phyloP scores from a whole-genome alignment of 192 early-diverging fungal species.

The Chytriomyces hyalinus region DNA sequence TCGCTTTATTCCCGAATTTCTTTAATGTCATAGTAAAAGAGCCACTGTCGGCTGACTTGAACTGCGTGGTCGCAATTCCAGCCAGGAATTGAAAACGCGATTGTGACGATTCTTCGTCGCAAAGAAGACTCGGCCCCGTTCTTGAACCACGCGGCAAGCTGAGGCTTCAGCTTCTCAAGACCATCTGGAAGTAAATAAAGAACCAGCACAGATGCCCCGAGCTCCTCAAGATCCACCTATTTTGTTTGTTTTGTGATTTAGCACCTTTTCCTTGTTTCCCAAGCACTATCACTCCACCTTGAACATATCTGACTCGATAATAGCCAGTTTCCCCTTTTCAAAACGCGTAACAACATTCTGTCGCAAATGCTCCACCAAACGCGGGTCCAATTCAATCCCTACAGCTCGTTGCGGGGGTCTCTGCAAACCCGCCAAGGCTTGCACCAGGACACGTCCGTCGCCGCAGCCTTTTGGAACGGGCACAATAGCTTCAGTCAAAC shows the following conservation, averaged over 20 bases:
- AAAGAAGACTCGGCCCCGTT: not conserved
- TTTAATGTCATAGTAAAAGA: conserved; percentile 11
- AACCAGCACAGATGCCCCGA: conserved; percentile 25
- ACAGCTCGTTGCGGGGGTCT: conserved; percentile 10
- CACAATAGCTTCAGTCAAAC: not conserved
- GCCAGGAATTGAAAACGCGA: conserved; percentile 39
- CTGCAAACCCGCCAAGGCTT: not conserved
- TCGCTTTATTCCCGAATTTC: conserved; percentile 6
- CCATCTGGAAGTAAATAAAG: conserved; percentile 39
- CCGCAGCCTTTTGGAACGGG: conserved; percentile 26
- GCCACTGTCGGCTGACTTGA: conserved; percentile 22
- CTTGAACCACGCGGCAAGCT: conserved; percentile 19
- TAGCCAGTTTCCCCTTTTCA: not conserved
- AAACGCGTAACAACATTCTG: not conserved
- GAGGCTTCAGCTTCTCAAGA: conserved; percentile 28
- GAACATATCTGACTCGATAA: conserved; percentile 45
- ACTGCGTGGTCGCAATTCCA: conserved; percentile 33
- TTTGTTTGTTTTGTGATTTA: no score
- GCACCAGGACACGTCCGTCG: conserved; percentile 40
- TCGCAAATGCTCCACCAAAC: conserved; percentile 26
- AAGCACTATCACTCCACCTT: not conserved
- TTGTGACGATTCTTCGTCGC: conserved; percentile 39
- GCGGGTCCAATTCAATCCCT: conserved; percentile 43
- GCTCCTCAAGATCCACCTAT: conserved; percentile 22
- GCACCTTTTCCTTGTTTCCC: no score